A percentile compares a stretch with the other conserved stretches of the same genome.
Evolutionary conservation across 2,329 filamentous ascomycete species (phyloP).

Genomic region (Beauveria brongniartii): DNA sequence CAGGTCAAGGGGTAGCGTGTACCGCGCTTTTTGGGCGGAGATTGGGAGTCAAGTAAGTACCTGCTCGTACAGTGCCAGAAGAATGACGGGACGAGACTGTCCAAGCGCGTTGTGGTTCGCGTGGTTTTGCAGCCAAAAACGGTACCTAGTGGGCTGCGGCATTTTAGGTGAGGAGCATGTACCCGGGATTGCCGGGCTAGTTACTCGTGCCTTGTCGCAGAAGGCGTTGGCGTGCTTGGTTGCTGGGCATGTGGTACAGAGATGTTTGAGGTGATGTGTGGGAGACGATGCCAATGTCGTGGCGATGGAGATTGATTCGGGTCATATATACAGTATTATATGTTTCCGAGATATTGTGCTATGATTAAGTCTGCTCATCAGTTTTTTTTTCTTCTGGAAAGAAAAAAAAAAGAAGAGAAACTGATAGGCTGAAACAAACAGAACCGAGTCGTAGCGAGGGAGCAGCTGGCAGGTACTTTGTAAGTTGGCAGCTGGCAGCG

Average conservation of each 20-base stretch:
- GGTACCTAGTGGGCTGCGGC: constrained; percentile 10
- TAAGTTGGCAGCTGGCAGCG: constrained; percentile 1
- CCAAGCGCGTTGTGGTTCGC: constrained; percentile 4
- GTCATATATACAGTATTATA: background rate
- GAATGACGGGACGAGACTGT: constrained; percentile 12
- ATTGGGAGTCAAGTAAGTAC: constrained; percentile 25
- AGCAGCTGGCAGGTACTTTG: background rate
- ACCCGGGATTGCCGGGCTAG: constrained; percentile 2
- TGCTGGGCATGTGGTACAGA: background rate
- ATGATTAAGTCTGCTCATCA: no score
- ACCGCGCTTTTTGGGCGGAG: constrained; percentile 28
- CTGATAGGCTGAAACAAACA: background rate
- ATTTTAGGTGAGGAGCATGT: constrained; percentile 10
- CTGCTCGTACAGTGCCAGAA: constrained; percentile 33
- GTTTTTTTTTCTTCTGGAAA: background rate
- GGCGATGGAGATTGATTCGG: background rate
- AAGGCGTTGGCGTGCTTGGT: background rate
- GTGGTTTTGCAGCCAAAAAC: background rate
- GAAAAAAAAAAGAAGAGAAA: background rate
- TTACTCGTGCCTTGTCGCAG: background rate
- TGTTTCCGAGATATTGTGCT: background rate
- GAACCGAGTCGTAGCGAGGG: background rate
- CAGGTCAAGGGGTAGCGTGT: constrained; percentile 15
- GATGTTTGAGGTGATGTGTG: constrained; percentile 4
- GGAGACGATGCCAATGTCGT: background rate